These are phyloP conservation scores for Penicillium simplicissimum DNA, from an alignment of 495 filamentous ascomycete genomes.

Conservation along the genomic window DNA sequence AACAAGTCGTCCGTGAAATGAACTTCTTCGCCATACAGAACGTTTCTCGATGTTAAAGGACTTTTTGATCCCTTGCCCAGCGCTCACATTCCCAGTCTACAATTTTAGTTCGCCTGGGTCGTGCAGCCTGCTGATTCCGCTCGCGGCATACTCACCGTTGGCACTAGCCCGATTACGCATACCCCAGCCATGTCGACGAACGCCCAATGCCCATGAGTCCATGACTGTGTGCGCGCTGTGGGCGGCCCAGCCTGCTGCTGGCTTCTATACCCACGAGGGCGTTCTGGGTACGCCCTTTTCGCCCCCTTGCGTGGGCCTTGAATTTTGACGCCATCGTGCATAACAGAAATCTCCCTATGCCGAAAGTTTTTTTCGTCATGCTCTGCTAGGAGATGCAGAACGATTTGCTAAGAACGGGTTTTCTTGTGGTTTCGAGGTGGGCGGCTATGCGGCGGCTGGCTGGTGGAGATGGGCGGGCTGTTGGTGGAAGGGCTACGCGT, in stretches of 20 bases:
- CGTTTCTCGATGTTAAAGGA: no score
- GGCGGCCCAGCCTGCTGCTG: constrained; percentile 33
- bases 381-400: constrained; percentile 16
- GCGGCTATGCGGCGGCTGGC: constrained; percentile 3
- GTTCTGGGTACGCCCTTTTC: constrained; percentile 37
- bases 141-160: neutral
- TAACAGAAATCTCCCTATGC: constrained; percentile 35
- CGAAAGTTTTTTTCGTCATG: constrained; percentile 29
- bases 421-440: constrained; percentile 16
- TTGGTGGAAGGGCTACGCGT: constrained; percentile 28
- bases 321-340: constrained; percentile 45
- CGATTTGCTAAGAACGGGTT: no score
- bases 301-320: constrained; percentile 42
- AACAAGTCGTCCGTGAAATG: constrained; percentile 42
- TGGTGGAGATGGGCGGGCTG: constrained; percentile 19
- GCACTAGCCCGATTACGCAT: constrained; percentile 39
- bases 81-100: constrained; percentile 22
- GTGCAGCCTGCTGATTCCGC: constrained; percentile 9
- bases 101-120: constrained; percentile 45
- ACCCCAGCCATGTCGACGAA: constrained; percentile 39
- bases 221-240: constrained; percentile 41
- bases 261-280: constrained; percentile 47
- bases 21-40: constrained; percentile 42
- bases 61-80: constrained; percentile 1
- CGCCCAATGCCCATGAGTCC: no score